phyloP scores from a whole-genome alignment of 371 early-diverging fungal species.

The Mucor sp. region DNA sequence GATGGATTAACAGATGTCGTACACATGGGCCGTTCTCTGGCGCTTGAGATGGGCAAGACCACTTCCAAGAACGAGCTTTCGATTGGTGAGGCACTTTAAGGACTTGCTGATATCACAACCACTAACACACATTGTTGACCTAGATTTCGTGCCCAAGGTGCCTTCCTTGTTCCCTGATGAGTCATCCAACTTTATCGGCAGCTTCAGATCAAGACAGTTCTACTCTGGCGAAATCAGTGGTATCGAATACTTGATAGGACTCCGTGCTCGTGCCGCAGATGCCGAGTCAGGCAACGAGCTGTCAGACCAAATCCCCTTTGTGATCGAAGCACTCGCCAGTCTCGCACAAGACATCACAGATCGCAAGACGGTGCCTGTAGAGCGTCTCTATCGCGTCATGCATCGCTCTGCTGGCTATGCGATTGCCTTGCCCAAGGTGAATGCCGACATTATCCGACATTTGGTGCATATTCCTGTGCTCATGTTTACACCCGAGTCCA shows the following conservation, averaged over 20 bases:
- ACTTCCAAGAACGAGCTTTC: slow-evolving; percentile 45
- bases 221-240: slow-evolving; percentile 66
- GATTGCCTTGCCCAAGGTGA: slow-evolving; percentile 33
- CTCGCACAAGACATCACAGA: slow-evolving; percentile 48
- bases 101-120: not conserved
- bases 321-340: slow-evolving; percentile 36
- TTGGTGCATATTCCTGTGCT: slow-evolving; percentile 87
- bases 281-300: slow-evolving; percentile 17
- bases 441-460: slow-evolving; percentile 77
- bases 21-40: slow-evolving; percentile 76
- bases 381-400: slow-evolving; percentile 51
- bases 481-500: slow-evolving; percentile 75
- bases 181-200: slow-evolving; percentile 62
- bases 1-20: slow-evolving; percentile 50
- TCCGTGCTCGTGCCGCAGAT: slow-evolving; percentile 4
- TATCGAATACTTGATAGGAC: slow-evolving; percentile 40
- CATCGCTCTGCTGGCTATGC: slow-evolving; percentile 23
- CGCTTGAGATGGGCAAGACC: slow-evolving; percentile 69
- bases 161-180: slow-evolving; percentile 52
- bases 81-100: not conserved
- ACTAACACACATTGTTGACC: not conserved
- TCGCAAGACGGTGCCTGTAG: slow-evolving; percentile 44
- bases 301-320: slow-evolving; percentile 42
- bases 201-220: slow-evolving; percentile 57
- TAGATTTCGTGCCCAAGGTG: slow-evolving; percentile 50